These are phyloP conservation scores for Sporodiniella umbellata DNA, from an alignment of 371 early-diverging fungal genomes.

Conservation along the genomic window DNA sequence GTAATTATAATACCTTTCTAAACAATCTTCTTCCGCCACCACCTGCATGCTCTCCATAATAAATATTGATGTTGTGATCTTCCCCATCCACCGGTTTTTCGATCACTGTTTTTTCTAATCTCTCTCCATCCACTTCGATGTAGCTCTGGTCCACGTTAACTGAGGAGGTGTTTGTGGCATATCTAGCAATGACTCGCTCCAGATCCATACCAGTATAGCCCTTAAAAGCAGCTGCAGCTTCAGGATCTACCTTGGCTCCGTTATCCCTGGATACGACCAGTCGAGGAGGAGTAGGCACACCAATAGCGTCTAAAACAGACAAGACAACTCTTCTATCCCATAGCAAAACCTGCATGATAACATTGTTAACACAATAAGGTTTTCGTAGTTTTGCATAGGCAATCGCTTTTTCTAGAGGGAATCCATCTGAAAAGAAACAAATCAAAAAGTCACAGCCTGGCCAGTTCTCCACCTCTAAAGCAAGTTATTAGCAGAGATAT, in stretches of 20 bases:
- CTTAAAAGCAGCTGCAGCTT: constrained; percentile 38
- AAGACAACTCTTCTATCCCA: constrained; percentile 93
- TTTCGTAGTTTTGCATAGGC: constrained; percentile 80
- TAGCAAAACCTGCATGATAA: constrained; percentile 87
- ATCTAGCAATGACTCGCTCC: constrained; percentile 30
- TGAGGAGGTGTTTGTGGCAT: constrained; percentile 20
- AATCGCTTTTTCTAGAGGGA: constrained; percentile 94
- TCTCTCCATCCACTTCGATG: constrained; percentile 65
- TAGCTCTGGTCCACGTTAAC: constrained; percentile 55
- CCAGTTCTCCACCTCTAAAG: constrained; percentile 86
- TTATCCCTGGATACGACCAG: constrained; percentile 74
- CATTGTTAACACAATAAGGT: constrained; percentile 91
- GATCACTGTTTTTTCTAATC: constrained; percentile 91
- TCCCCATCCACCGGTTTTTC: constrained; percentile 98
- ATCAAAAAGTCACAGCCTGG: constrained; percentile 96
- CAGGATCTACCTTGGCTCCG: constrained; percentile 53
- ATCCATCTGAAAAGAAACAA: constrained; percentile 94
- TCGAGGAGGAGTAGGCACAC: constrained; percentile 87
- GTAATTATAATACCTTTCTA: constrained; percentile 85
- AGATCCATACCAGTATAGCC: constrained; percentile 56
- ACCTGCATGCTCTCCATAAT: constrained; percentile 81
- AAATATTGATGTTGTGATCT: constrained; percentile 97
- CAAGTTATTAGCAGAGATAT: background rate
- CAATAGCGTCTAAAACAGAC: constrained; percentile 77
- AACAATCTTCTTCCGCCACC: constrained; percentile 94